Conservation (phyloP, 108 stramenopile species). For the Chaetoceros muelleri region DNA sequence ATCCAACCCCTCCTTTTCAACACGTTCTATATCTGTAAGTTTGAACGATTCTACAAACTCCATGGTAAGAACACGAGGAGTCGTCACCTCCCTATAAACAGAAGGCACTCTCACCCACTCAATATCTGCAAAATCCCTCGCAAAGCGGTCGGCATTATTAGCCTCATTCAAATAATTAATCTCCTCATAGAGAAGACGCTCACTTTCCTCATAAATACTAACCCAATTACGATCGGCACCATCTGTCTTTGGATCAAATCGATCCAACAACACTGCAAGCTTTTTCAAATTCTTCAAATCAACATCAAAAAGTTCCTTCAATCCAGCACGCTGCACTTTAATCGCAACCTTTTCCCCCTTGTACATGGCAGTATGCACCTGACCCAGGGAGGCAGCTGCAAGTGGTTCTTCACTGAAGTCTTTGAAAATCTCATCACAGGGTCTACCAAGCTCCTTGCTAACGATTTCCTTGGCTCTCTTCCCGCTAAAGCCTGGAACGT, state of each 20-base stretch:
- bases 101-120: constrained; percentile 82
- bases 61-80: constrained; percentile 84
- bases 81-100: constrained; percentile 72
- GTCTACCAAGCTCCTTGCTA: constrained; percentile 65
- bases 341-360: constrained; percentile 87
- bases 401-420: constrained; percentile 75
- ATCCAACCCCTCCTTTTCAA: constrained; percentile 74
- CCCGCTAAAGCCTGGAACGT: constrained; percentile 89
- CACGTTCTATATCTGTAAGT: constrained; percentile 69
- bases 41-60: constrained; percentile 90
- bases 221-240: constrained; percentile 92
- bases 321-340: constrained; percentile 88
- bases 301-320: constrained; percentile 91
- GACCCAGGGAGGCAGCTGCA: constrained; percentile 90
- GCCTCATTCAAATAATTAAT: constrained; percentile 95
- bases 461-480: constrained; percentile 81
- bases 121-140: constrained; percentile 69
- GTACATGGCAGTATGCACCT: constrained; percentile 82
- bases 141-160: constrained; percentile 74
- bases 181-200: constrained; percentile 81
- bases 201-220: constrained; percentile 85
- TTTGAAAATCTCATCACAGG: constrained; percentile 65
- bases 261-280: constrained; percentile 81
- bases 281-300: constrained; percentile 88
- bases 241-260: constrained; percentile 92